Evolutionary conservation across 225 moss, liverwort and hornwort species (phyloP).

Genomic region (Polytrichum commune): DNA sequence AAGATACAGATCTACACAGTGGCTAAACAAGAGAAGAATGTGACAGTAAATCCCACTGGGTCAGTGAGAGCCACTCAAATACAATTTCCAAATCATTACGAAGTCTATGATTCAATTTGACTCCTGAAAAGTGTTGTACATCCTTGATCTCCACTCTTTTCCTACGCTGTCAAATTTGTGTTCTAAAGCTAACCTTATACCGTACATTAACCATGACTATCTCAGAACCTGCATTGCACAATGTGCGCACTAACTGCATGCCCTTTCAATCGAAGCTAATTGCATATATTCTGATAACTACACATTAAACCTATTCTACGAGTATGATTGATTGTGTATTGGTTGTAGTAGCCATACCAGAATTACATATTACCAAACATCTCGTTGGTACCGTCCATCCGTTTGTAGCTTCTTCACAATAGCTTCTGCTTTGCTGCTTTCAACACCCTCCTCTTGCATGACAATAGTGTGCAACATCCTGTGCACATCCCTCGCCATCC

Average conservation of each 20-base stretch:
- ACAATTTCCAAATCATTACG: background rate
- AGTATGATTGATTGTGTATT: constrained; percentile 4
- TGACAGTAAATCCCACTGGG: background rate
- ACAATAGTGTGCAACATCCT: constrained; percentile 57
- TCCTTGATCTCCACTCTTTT: background rate
- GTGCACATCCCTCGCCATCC: constrained; percentile 96
- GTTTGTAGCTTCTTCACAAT: constrained; percentile 72
- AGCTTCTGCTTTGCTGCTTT: constrained; percentile 59
- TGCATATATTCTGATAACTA: background rate
- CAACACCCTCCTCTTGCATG: constrained; percentile 62
- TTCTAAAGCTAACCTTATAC: background rate
- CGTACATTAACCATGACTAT: background rate
- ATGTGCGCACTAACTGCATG: constrained; percentile 43
- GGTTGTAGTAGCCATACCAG: constrained; percentile 16
- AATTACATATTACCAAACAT: constrained; percentile 66
- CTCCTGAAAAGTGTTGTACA: background rate
- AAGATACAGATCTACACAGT: background rate
- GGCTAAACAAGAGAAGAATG: background rate
- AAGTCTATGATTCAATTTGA: background rate
- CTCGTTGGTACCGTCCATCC: constrained; percentile 81
- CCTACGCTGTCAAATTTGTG: background rate
- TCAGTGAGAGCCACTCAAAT: background rate
- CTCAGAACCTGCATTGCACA: constrained; percentile 41
- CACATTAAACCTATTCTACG: background rate
- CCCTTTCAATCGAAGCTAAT: constrained; percentile 3